Evolutionary conservation across 257 asterid genomes (phyloP), one percentile per base, ranked within the genome.

Genomic region (Solanum chilense): DNA sequence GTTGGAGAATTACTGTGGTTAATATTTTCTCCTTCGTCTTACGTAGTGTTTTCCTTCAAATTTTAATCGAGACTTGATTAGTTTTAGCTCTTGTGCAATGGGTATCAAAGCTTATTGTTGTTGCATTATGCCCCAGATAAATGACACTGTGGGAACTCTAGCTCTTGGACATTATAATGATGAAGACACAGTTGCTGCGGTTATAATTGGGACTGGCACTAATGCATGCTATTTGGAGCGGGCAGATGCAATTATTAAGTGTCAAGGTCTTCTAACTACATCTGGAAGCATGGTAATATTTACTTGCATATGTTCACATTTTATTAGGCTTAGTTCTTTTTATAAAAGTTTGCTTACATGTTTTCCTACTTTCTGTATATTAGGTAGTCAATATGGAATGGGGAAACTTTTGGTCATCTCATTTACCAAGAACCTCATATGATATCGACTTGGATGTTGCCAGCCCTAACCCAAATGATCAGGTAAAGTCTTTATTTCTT

Each of bases 371-470:
- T 81, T 82, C 37, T 66, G 37, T 86, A 87, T 44, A 69, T 84
- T 82, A 96, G 99, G 99, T 95, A 14, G 94, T 96, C 66, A 95
- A 96, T 90, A 94, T 94, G 93, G 99, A 96, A 89, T 96, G 99
- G 99, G 99, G 98, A 56, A 96, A 96, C 88, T 96, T 95, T 89
- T 94, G 97, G 96, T 94, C 98, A 78, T 95, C 98, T 64, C 98
- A 94, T 93, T 91, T 96, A 88, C 99, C 99, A 14, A 89, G 96
- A 89, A 96, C 99, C 35, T 87, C 90, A 41, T 96, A 95, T 86
- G 99, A 96, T 73, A 84, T 89, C 3, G 96, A 92, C 85, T 90
- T 96, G 92, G 98, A 96, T 91, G 93, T 93, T 56, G 96, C 94
- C 12, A 94, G 98, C 90, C 94, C 93, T 58, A 94, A 96, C 85